A percentile compares a stretch with the other conserved stretches of the same genome.
These are phyloP conservation scores for Heritiera littoralis DNA, from an alignment of 345 rosid genomes.

Conservation along the genomic window DNA sequence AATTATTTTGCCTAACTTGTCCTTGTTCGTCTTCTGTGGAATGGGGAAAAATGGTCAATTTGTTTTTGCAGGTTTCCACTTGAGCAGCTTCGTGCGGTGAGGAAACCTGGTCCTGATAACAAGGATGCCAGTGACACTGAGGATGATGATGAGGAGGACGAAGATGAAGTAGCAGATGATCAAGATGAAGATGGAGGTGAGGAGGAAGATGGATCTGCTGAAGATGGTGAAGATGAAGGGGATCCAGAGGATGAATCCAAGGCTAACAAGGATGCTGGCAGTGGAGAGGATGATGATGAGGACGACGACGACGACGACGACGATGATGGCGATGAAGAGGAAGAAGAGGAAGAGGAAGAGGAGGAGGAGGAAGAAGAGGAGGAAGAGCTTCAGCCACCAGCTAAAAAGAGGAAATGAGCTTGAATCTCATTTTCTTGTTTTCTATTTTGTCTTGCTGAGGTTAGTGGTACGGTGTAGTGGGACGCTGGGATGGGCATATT, in stretches of 20 bases:
- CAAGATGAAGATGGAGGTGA: slow-evolving; percentile 48
- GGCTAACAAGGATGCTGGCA: slow-evolving; percentile 43
- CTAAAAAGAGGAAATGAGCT: slow-evolving; percentile 61
- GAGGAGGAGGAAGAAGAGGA: slow-evolving; percentile 50
- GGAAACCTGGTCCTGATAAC: slow-evolving; percentile 45
- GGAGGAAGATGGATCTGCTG: slow-evolving; percentile 42
- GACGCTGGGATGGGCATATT: slow-evolving; percentile 19
- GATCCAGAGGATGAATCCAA: slow-evolving; percentile 52
- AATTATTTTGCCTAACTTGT: slow-evolving; percentile 15
- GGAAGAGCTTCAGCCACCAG: slow-evolving; percentile 51
- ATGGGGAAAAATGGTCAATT: not conserved
- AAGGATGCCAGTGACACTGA: slow-evolving; percentile 53
- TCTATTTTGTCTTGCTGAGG: not conserved
- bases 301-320: slow-evolving; percentile 36
- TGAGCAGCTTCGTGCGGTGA: slow-evolving; percentile 35
- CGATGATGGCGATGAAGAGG: slow-evolving; percentile 29
- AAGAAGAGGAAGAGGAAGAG: slow-evolving; percentile 32
- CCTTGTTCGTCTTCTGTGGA: slow-evolving; percentile 8
- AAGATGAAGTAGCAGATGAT: slow-evolving; percentile 37
- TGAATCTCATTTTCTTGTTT: not conserved
- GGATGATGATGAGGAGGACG: slow-evolving; percentile 51
- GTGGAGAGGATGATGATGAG: slow-evolving; percentile 48
- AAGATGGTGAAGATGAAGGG: slow-evolving; percentile 39
- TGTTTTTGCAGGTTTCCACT: slow-evolving; percentile 47
- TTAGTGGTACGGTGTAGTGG: slow-evolving; percentile 17